Percentiles rank a stretch among this genome's conserved stretches.
phyloP scores from a whole-genome alignment of 2,329 filamentous ascomycete species.

The Cladorrhinum sp. region DNA sequence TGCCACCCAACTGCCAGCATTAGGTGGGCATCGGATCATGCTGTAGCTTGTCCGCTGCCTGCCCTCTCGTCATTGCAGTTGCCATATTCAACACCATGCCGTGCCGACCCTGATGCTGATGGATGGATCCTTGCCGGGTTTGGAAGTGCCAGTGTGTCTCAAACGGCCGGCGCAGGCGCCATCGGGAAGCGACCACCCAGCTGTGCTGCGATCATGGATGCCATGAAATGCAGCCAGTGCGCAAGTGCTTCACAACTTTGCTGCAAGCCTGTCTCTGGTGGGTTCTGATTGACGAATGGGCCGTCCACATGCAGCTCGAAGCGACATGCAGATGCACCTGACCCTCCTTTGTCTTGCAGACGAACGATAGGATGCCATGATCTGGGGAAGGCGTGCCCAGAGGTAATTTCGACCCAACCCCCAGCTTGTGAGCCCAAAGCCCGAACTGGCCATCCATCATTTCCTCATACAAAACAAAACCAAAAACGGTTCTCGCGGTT shows the following conservation, averaged over 20 bases:
- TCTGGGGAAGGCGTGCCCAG: constrained; percentile 23
- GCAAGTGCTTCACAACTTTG: constrained; percentile 23
- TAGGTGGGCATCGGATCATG: not conserved
- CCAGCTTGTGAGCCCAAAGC: not conserved
- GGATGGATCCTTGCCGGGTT: constrained; percentile 13
- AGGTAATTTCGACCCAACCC: constrained; percentile 13
- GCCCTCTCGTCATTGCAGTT: not conserved
- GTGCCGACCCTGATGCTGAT: not conserved
- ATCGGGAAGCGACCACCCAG: constrained; percentile 10
- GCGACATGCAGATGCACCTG: constrained; percentile 30
- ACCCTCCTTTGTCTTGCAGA: constrained; percentile 24
- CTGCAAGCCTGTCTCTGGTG: constrained; percentile 20
- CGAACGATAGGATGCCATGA: constrained; percentile 25
- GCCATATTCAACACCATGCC: not conserved
- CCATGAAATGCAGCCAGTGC: constrained; percentile 16
- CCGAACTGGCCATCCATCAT: not conserved
- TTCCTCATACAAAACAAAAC: not conserved
- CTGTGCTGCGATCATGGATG: not conserved
- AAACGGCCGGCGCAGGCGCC: constrained; percentile 10
- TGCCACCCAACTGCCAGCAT: not conserved
- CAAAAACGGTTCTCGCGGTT: not conserved
- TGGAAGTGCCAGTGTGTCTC: constrained; percentile 1
- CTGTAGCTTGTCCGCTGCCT: not conserved
- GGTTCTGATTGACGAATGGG: constrained; percentile 25
- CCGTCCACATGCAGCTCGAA: constrained; percentile 24